Percentiles rank a stretch among this genome's conserved stretches.
Evolutionary conservation across 1,284 basidiomycete species (phyloP).

Genomic region (Ceratobasidium sp.): DNA sequence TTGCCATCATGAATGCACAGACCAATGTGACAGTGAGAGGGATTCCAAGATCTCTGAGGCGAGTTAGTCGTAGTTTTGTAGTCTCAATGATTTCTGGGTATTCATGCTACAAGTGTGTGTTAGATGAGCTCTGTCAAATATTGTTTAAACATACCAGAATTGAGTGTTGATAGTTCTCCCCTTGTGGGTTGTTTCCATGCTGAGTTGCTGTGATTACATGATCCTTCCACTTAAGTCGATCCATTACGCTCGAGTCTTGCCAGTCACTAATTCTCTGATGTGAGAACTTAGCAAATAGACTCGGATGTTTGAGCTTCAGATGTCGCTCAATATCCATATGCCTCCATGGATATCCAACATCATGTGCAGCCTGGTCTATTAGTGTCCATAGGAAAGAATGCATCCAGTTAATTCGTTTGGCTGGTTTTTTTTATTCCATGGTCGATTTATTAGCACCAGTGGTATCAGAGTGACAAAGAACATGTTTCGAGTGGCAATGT

Average conservation of each 20-base stretch:
- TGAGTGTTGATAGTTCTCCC: neutral
- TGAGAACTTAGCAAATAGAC: neutral
- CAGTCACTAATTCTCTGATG: neutral
- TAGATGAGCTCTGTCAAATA: neutral
- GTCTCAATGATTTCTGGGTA: neutral
- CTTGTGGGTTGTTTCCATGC: neutral
- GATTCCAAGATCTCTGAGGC: neutral
- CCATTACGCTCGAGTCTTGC: neutral
- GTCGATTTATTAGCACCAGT: neutral
- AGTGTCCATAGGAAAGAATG: neutral
- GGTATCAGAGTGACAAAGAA: neutral
- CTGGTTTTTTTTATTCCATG: neutral
- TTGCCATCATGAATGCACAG: neutral
- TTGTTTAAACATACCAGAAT: neutral
- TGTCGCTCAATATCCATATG: neutral
- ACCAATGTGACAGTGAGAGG: neutral
- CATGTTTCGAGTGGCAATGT: neutral
- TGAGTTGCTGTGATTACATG: neutral
- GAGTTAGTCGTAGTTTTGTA: neutral
- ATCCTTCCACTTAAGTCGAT: neutral
- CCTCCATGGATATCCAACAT: neutral
- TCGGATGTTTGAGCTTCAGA: neutral
- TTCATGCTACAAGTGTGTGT: neutral
- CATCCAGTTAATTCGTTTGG: neutral
- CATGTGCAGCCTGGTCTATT: neutral